Evolutionary conservation across 768 basidiomycete species (phyloP).

Genomic region (Russula sp.): DNA sequence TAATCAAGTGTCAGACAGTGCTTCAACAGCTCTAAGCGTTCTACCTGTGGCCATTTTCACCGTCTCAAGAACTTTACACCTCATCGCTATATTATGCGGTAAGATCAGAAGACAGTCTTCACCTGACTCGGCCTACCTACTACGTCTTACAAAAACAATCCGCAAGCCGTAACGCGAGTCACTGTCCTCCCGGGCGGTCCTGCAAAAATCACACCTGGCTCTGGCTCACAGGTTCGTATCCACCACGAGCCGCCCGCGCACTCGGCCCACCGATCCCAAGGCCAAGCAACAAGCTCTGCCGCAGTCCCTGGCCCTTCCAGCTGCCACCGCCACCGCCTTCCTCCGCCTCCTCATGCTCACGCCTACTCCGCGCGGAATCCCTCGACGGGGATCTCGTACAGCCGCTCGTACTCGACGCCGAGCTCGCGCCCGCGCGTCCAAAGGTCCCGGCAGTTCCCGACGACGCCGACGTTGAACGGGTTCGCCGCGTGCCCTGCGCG

Average conservation of each 20-base stretch:
- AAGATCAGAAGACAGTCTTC: too few relatives aligned
- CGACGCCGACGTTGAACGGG: conserved; percentile 83
- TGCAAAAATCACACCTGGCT: conserved; percentile 42
- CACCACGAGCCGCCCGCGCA: conserved; percentile 44
- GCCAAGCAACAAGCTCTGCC: conserved; percentile 54
- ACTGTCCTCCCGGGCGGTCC: neutral
- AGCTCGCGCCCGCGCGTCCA: conserved; percentile 84
- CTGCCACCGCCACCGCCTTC: conserved; percentile 29
- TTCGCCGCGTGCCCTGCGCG: conserved; percentile 72
- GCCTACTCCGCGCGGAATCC: conserved; percentile 66
- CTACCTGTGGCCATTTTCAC: too few relatives aligned
- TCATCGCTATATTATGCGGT: too few relatives aligned
- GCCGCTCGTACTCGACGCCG: conserved; percentile 82
- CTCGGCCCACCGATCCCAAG: conserved; percentile 40
- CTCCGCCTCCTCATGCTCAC: conserved; percentile 53
- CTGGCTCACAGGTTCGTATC: conserved; percentile 66
- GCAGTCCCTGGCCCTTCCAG: conserved; percentile 33
- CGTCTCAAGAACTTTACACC: too few relatives aligned
- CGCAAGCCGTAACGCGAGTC: neutral
- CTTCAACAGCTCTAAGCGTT: too few relatives aligned
- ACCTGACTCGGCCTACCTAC: too few relatives aligned
- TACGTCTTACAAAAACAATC: neutral
- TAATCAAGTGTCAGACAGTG: too few relatives aligned
- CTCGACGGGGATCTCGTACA: conserved; percentile 86
- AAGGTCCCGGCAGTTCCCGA: conserved; percentile 86